These are phyloP conservation scores for Endocalyx cinctus DNA, from an alignment of 2,329 filamentous ascomycete genomes.

Conservation along the genomic window DNA sequence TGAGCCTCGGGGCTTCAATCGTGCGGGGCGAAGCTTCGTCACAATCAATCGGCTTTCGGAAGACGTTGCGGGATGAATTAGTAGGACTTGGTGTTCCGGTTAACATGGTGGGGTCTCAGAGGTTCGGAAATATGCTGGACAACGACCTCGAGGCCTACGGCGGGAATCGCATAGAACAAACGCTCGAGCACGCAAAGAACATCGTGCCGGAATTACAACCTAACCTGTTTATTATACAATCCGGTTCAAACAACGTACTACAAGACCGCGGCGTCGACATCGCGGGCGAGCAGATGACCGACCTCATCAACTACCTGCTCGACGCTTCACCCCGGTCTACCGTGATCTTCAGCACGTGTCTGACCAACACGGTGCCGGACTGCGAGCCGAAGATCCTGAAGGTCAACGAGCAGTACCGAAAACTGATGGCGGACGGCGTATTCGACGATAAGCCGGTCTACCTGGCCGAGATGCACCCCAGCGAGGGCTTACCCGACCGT, in stretches of 20 bases:
- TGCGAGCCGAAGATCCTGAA: constrained; percentile 21
- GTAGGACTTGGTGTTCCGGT: constrained; percentile 14
- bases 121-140: constrained; percentile 25
- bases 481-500: constrained; percentile 15
- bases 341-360: constrained; percentile 24
- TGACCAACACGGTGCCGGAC: constrained; percentile 23
- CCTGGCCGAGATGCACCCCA: constrained; percentile 26
- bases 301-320: constrained; percentile 26
- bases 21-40: constrained; percentile 22
- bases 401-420: constrained; percentile 24
- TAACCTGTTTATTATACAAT: constrained; percentile 28
- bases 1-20: constrained; percentile 25
- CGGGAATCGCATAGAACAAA: constrained; percentile 24
- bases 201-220: constrained; percentile 22
- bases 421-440: constrained; percentile 18
- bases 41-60: constrained; percentile 20
- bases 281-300: constrained; percentile 19
- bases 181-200: constrained; percentile 20
- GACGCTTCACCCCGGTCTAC: constrained; percentile 20
- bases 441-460: constrained; percentile 21
- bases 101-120: constrained; percentile 29
- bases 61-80: constrained; percentile 22
- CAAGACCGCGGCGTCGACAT: constrained; percentile 20
- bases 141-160: constrained; percentile 29
- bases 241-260: constrained; percentile 29